Percentiles rank a stretch among this genome's conserved stretches.
phyloP scores from a whole-genome alignment of 495 filamentous ascomycete genomes.

The Penicillium dipodomyicola region DNA sequence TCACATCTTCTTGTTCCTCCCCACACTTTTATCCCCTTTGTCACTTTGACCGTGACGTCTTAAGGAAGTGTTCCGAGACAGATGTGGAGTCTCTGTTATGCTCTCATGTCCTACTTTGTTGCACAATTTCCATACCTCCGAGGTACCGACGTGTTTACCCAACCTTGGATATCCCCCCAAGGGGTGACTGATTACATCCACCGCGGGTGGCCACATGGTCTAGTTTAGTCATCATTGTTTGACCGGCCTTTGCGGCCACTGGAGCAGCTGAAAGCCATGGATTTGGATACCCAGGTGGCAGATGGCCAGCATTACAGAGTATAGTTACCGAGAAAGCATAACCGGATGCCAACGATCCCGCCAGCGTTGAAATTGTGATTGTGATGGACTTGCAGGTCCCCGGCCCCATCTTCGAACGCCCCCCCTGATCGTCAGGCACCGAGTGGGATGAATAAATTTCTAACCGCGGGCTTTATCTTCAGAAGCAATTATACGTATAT shows the following conservation, averaged over 20 bases:
- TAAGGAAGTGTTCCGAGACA: not conserved
- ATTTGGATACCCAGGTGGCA: not conserved
- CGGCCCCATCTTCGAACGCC: not conserved
- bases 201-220: not conserved
- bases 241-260: not conserved
- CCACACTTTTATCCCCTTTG: slow-evolving; percentile 2
- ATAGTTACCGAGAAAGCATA: not conserved
- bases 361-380: not conserved
- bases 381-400: slow-evolving; percentile 6
- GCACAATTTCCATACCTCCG: not conserved
- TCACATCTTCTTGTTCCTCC: not conserved
- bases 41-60: not conserved
- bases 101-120: not conserved
- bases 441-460: not conserved
- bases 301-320: not conserved
- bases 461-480: not conserved
- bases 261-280: not conserved
- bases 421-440: slow-evolving; percentile 13
- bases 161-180: not conserved
- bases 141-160: not conserved
- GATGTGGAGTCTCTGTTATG: not conserved
- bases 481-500: not conserved
- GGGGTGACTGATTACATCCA: not conserved
- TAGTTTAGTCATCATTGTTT: slow-evolving; percentile 1
- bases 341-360: not conserved